These are phyloP conservation scores for Cnidoscolus chayamansa DNA, from an alignment of 441 rosid genomes.

Conservation along the genomic window DNA sequence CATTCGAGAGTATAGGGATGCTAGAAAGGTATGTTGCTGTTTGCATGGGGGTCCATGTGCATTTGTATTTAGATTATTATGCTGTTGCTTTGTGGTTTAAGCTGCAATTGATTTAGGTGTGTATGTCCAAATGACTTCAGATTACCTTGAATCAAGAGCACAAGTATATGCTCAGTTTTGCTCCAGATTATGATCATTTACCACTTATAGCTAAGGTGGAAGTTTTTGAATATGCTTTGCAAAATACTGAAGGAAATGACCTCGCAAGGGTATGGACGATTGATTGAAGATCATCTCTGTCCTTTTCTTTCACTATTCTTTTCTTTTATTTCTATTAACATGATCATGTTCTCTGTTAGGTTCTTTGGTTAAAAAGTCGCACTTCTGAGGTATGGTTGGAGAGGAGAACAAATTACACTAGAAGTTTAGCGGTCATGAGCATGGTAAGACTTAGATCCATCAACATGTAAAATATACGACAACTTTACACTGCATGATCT, in stretches of 20 bases:
- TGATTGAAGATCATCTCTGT: conserved; percentile 2
- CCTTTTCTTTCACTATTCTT: conserved; percentile 13
- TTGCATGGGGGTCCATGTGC: background rate
- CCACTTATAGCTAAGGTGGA: conserved; percentile 95
- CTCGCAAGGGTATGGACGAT: conserved; percentile 63
- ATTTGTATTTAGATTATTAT: conserved; percentile 1
- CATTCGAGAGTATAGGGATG: conserved; percentile 94
- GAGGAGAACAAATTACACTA: conserved; percentile 93
- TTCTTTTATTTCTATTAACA: conserved; percentile 15
- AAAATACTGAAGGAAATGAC: conserved; percentile 96
- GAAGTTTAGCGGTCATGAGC: conserved; percentile 99
- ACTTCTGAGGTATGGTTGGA: conserved; percentile 99
- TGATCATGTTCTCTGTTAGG: conserved; percentile 47
- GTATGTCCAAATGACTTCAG: conserved; percentile 44
- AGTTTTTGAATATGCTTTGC: conserved; percentile 87
- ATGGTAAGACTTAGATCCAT: conserved; percentile 56
- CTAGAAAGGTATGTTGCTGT: conserved; percentile 66
- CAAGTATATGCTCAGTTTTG: conserved; percentile 85
- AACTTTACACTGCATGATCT: background rate
- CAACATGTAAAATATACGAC: background rate
- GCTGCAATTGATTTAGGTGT: conserved; percentile 4
- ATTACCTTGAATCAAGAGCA: conserved; percentile 91
- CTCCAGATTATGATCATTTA: conserved; percentile 92
- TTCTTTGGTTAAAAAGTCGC: conserved; percentile 99
- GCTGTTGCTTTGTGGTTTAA: conserved; percentile 5